These are phyloP conservation scores for Ganoderma sp. DNA, from an alignment of 1,284 basidiomycete genomes.

Conservation along the genomic window DNA sequence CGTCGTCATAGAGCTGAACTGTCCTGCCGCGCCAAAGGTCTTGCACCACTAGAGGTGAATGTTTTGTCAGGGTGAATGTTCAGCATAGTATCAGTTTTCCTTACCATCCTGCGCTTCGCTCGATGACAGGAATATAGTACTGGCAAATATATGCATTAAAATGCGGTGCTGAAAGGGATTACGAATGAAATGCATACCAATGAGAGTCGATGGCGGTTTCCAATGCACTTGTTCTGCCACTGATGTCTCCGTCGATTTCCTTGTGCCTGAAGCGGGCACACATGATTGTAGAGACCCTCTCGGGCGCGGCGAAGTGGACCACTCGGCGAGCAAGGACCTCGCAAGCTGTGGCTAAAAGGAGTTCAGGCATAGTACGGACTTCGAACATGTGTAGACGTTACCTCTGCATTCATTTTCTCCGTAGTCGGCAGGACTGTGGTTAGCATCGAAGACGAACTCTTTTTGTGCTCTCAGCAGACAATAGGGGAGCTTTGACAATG, in stretches of 20 bases:
- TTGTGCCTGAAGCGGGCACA: constrained; percentile 77
- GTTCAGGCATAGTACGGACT: neutral
- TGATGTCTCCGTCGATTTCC: constrained; percentile 79
- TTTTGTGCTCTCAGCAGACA: constrained; percentile 82
- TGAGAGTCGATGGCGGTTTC: constrained; percentile 87
- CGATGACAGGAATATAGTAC: constrained; percentile 86
- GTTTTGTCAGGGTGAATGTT: constrained; percentile 1
- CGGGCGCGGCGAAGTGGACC: constrained; percentile 68
- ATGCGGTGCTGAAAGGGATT: constrained; percentile 13
- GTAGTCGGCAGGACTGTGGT: constrained; percentile 79
- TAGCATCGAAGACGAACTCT: constrained; percentile 79
- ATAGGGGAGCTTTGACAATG: constrained; percentile 61
- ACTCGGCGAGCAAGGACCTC: constrained; percentile 88
- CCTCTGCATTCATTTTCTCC: constrained; percentile 85
- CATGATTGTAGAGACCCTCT: constrained; percentile 74
- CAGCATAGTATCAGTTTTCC: constrained; percentile 24
- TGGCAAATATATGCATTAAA: constrained; percentile 38
- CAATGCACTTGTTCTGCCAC: constrained; percentile 76
- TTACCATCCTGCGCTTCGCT: constrained; percentile 84
- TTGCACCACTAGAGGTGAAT: constrained; percentile 57
- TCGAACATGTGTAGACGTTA: constrained; percentile 40
- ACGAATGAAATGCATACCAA: constrained; percentile 53
- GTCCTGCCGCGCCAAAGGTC: constrained; percentile 84
- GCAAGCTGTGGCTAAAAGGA: constrained; percentile 71
- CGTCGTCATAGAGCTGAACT: constrained; percentile 75